Percentiles rank a stretch among this genome's conserved stretches.
Evolutionary conservation across 208 protist species (phyloP).

Genomic region (Leishmania major): DNA sequence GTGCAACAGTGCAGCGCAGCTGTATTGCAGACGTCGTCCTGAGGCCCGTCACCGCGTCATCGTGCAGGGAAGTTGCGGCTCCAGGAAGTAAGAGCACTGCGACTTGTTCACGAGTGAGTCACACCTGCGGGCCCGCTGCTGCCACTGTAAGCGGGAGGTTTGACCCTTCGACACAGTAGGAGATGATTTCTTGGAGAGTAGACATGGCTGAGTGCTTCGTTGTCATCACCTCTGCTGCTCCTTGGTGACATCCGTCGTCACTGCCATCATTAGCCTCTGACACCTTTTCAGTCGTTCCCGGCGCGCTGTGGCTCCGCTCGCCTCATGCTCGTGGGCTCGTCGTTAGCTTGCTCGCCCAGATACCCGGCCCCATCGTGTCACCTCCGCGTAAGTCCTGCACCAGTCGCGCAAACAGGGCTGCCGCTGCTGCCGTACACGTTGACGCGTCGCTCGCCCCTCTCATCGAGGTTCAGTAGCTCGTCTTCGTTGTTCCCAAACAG

Average conservation of each 20-base stretch:
- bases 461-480: conserved; percentile 13
- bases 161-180: conserved; percentile 2
- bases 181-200: conserved; percentile 5
- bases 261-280: neutral
- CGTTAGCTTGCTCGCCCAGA: neutral
- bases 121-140: conserved; percentile 11
- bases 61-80: conserved; percentile 14
- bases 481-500: conserved; percentile 17
- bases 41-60: neutral
- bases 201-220: neutral
- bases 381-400: conserved; percentile 4
- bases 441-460: conserved; percentile 10
- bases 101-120: conserved; percentile 8
- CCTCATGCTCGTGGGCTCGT: neutral
- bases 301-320: neutral
- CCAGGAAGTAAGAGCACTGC: conserved; percentile 21
- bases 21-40: neutral
- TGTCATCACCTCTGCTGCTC: neutral
- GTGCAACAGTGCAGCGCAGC: neutral
- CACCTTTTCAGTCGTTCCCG: neutral
- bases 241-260: neutral
- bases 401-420: conserved; percentile 20
- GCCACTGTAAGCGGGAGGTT: conserved; percentile 25
- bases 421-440: conserved; percentile 15
- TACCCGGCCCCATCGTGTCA: neutral